These are phyloP conservation scores for Pyrenula aspistea DNA, from an alignment of 495 filamentous ascomycete genomes.

Conservation along the genomic window DNA sequence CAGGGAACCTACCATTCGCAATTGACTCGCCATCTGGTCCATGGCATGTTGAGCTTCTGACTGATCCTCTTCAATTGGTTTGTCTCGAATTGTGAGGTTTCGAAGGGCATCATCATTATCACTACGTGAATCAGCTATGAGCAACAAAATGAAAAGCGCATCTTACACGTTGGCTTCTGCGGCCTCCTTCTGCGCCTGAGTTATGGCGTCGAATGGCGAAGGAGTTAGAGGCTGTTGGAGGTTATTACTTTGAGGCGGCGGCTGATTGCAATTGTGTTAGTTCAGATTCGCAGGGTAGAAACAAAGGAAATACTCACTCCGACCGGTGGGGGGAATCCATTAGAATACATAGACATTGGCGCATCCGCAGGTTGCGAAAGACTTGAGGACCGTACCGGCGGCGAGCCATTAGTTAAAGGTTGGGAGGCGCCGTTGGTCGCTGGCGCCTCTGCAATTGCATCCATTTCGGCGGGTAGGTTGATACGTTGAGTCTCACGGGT, in stretches of 20 bases:
- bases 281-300: no score
- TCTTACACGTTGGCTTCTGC: slow-evolving; percentile 34
- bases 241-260: neutral
- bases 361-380: neutral
- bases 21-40: slow-evolving; percentile 80
- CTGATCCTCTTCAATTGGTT: slow-evolving; percentile 89
- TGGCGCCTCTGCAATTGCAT: neutral
- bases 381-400: neutral
- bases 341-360: neutral
- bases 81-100: slow-evolving; percentile 84
- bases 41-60: slow-evolving; percentile 78
- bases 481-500: neutral
- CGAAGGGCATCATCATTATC: slow-evolving; percentile 60
- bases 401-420: neutral
- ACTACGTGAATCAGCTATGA: slow-evolving; percentile 5
- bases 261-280: neutral
- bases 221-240: neutral
- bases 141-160: neutral
- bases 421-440: neutral
- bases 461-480: neutral
- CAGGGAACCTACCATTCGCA: slow-evolving; percentile 45
- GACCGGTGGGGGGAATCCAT: neutral
- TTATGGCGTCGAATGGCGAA: slow-evolving; percentile 58
- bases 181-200: slow-evolving; percentile 70
- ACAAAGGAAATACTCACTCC: neutral